Base-by-base conservation (phyloP, 2,329 filamentous ascomycete species). In the Penicillium sp. region DNA sequence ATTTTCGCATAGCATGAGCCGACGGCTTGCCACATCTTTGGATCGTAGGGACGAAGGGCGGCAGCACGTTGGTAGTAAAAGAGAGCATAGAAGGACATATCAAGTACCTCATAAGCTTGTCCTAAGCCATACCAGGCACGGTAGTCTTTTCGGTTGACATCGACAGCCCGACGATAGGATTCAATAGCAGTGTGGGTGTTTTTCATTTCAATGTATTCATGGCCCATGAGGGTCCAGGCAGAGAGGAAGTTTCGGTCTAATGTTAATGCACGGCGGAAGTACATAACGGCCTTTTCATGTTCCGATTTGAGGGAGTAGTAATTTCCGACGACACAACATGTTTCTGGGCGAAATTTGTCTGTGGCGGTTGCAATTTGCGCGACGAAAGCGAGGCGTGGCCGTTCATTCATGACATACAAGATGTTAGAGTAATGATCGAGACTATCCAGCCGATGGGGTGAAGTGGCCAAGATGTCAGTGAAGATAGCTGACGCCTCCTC, bases 51-150 rank as follows among this genome's bases (percentile, higher is more conserved):
- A n/a, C 92, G 86, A 1, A 99, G 80, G 0, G 92, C 91, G 0
- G 93, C 93, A 0, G 94, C 94, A 52, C 94, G 91, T 70, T 97
- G 95, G 78, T 96, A 97, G 75, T 99, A 99, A 83, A 94, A 97
- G 0, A 99, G 78, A 1, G 93, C 92, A 71, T 99, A 99, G 39
- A 92, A 92, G 69, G 96, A 91, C 91, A 97, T 97, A 75, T 99
- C 94, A 8, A 99, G 83, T 63, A 99, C 90, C 73, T 99, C 94
- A 68, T 99, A 99, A 1, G 94, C 95, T 71, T 97, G 93, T 1
- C 94, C 94, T 0, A 99, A 81, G 29, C 94, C 94, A 70, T 99
- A 97, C 94, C 94, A 99, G 3, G 94, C 94, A 53, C 94, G 89
- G 72, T 97, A 97, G 72, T 99, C 94, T 65, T 94, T 91, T 29